Evolutionary conservation across 805 yeast species (phyloP), one percentile per base, ranked within the genome.

Genomic region (Phaffomyces thermotolerans): DNA sequence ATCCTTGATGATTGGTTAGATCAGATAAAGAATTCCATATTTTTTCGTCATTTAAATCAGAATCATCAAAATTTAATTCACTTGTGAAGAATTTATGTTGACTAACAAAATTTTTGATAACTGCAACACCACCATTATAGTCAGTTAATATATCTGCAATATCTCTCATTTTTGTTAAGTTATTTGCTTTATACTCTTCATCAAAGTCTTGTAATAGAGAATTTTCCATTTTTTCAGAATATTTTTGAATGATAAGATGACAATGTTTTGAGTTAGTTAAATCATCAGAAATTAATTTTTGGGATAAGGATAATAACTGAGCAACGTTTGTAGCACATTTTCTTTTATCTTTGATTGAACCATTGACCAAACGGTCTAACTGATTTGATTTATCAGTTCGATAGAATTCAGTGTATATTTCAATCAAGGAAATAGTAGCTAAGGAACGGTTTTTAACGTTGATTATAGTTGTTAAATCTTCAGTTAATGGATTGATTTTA

Each of bases 71-170:
- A 10, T 49, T 34, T 9, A 43, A 57, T 33, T 61, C 64, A 52
- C 62, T 54, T 39, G 65, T 68, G 60, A 90, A 84, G 46, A 82
- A 74, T 39, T 80, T 84, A 57, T 85, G 87, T 57, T 85, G 88
- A 57, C 78, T 79, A 35, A 90, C 84, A 64, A 86, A 91, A 39
- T 82, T 79, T 57, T 82, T 87, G 8, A 87, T 83, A 8, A 90
- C 91, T 46, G 83, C 80, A 10, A 76, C 72, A 12, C 96, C 96
- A 17, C 88, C 91, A 57, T 91, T 90, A 67, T 81, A 91, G 48
- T 80, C 85, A 42, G 79, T 75, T 40, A 90, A 68, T 15, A 89
- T 76, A 40, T 77, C 78, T 0, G 96, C 87, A 23, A 81, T 75
- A 44, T 81, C 88, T 54, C 76, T 79, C 83, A 93, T 80, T 42